Evolutionary conservation across 768 basidiomycete genomes (phyloP).

Genomic region (Coprinopsis strossmayeri): DNA sequence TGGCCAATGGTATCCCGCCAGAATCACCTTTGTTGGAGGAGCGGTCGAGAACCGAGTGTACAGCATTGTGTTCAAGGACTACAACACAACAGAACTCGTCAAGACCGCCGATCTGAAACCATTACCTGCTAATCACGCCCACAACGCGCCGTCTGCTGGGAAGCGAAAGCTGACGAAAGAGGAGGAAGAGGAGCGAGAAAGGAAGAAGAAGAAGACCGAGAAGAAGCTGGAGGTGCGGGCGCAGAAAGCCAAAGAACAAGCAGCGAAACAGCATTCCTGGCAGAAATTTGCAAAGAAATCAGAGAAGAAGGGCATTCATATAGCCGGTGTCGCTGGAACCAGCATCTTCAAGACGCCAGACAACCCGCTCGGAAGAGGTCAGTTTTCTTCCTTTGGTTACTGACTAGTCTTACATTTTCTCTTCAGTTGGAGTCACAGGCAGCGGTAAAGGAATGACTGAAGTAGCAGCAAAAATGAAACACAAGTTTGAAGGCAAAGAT

Average conservation of each 20-base stretch:
- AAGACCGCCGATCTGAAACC: conserved; percentile 65
- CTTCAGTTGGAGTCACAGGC: conserved; percentile 81
- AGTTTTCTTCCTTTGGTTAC: conserved; percentile 19
- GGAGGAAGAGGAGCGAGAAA: conserved; percentile 84
- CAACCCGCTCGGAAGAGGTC: conserved; percentile 82
- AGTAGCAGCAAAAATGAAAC: conserved; percentile 58
- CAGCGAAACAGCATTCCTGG: conserved; percentile 79
- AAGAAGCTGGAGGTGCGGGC: conserved; percentile 83
- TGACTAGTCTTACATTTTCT: conserved; percentile 13
- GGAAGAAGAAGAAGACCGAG: conserved; percentile 93
- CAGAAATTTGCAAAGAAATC: conserved; percentile 95
- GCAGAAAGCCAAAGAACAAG: conserved; percentile 85
- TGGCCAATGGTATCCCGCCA: conserved; percentile 82
- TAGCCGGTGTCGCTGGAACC: conserved; percentile 82
- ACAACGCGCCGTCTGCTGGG: conserved; percentile 35
- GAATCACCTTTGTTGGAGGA: conserved; percentile 80
- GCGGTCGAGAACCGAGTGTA: conserved; percentile 78
- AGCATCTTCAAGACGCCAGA: conserved; percentile 95
- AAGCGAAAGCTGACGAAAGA: conserved; percentile 77
- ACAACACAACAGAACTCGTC: conserved; percentile 85
- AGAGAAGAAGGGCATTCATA: conserved; percentile 88
- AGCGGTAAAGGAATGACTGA: conserved; percentile 89
- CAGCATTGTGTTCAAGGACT: conserved; percentile 87
- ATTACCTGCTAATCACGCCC: conserved; percentile 52
- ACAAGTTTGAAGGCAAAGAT: conserved; percentile 58